Base-by-base conservation (phyloP, 192 early-diverging fungal species). In the Linnemannia zychae region DNA sequence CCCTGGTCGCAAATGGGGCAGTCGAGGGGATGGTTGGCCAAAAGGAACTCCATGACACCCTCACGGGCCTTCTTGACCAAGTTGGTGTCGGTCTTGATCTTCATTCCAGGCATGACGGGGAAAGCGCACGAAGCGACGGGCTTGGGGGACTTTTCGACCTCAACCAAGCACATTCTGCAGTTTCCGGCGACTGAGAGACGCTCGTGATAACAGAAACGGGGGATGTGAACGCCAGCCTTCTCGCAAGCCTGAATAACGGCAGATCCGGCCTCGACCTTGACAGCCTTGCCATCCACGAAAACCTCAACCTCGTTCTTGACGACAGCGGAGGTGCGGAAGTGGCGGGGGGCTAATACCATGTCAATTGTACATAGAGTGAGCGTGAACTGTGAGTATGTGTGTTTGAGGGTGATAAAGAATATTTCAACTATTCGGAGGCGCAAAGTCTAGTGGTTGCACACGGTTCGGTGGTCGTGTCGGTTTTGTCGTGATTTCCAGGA, bases 111-210 rank as follows among this genome's bases (percentile, higher is more conserved):
- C 90, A 95, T 96, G 53, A 98, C 97, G 34, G 98, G 98, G 93
- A 97, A 97, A 22, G 99, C 97, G 83, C 99, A 99, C 67, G 98
- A 98, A 20, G 99, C 98, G 28, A 97, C 90, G 47, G 98, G 95
- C 89, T 99, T 99, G 66, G 98, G 98, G 66, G 96, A 92, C 87
- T 95, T 97, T 88, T 98, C 98, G 46, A 99, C 90, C 90, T 99
- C 99, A 40, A 99, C 98, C 75, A 99, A 92, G 86, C 99, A 99
- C 98, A 99, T 99, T 86, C 99, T 96, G 87, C 99, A 99, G 93
- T 99, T 99, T 85, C 99, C 99, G 16, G 99, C 99, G 70, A 99
- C 92, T 17, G 96, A 95, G 50, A 99, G 92, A 52, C 99, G 96
- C 87, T 87, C 84, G 52, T 93, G 91, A 80, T 92, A 94, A 79